Conservation (phyloP, 805 yeast species). For the Teunomyces cretensis region DNA sequence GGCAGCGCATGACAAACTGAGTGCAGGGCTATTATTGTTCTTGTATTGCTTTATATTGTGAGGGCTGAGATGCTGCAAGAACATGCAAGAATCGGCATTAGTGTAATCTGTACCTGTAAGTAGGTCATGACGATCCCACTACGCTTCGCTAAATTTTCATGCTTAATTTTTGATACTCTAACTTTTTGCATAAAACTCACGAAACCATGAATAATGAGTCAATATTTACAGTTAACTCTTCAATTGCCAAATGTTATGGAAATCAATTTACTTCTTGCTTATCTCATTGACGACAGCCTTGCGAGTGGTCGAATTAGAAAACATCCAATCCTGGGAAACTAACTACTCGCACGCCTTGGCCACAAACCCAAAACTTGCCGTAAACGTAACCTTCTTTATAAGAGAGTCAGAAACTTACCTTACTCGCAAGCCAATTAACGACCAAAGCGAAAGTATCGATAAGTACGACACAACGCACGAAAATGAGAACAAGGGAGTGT, state of each 20-base stretch:
- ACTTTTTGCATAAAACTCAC: too few species aligned
- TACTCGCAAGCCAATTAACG: background rate
- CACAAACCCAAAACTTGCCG: background rate
- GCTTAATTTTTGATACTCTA: too few species aligned
- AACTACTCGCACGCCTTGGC: background rate
- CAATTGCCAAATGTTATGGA: background rate
- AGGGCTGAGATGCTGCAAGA: too few species aligned
- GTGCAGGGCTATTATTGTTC: too few species aligned
- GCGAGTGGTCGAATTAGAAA: background rate
- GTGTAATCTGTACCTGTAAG: too few species aligned
- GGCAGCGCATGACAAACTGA: too few species aligned
- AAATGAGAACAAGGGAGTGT: background rate
- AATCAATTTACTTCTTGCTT: background rate
- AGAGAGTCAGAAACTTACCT: constrained; percentile 4
- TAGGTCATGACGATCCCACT: too few species aligned
- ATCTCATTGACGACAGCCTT: background rate
- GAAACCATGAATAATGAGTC: too few species aligned
- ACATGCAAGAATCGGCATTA: too few species aligned
- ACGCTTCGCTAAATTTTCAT: too few species aligned
- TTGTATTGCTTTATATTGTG: too few species aligned
- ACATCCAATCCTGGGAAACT: constrained; percentile 1
- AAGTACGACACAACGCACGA: background rate
- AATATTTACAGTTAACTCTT: too few species aligned
- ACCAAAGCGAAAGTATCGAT: background rate
- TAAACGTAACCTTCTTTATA: constrained; percentile 3